Conservation (phyloP, 495 filamentous ascomycete genomes). For the Darksidea phi region DNA sequence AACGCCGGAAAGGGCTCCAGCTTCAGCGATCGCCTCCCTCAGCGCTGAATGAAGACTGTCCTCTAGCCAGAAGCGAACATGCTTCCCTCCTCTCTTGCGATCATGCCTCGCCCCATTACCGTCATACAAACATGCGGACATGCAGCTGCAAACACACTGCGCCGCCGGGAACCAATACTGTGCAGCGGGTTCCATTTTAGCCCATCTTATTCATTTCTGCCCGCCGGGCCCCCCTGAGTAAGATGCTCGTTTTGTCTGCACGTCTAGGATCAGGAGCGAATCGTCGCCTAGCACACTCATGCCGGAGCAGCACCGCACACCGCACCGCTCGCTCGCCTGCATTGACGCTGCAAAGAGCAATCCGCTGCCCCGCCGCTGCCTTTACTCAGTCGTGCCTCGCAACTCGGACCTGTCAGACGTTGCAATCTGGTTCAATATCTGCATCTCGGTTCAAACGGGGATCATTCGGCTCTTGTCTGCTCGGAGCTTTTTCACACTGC, state of each 20-base stretch:
- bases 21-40: slow-evolving; percentile 6
- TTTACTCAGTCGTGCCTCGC: slow-evolving; percentile 1
- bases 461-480: slow-evolving; percentile 20
- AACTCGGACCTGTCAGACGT: neutral
- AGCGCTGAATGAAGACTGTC: neutral
- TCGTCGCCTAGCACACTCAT: slow-evolving; percentile 12
- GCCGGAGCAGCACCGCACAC: slow-evolving; percentile 22
- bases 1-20: slow-evolving; percentile 2
- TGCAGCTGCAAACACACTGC: slow-evolving; percentile 18
- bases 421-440: slow-evolving; percentile 23
- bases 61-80: neutral
- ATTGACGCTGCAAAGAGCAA: slow-evolving; percentile 6
- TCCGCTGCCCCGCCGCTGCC: slow-evolving; percentile 8
- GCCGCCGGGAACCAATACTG: slow-evolving; percentile 20
- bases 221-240: slow-evolving; percentile 16
- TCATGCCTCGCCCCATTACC: neutral
- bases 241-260: slow-evolving; percentile 12
- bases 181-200: slow-evolving; percentile 18
- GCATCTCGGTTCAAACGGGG: slow-evolving; percentile 1
- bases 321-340: slow-evolving; percentile 20
- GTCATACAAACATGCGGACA: neutral
- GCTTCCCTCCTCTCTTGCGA: neutral
- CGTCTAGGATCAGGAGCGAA: slow-evolving; percentile 29
- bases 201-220: slow-evolving; percentile 30
- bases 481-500: slow-evolving; percentile 19